Conservation (phyloP, 768 basidiomycete species). For the Mycena floridula region DNA sequence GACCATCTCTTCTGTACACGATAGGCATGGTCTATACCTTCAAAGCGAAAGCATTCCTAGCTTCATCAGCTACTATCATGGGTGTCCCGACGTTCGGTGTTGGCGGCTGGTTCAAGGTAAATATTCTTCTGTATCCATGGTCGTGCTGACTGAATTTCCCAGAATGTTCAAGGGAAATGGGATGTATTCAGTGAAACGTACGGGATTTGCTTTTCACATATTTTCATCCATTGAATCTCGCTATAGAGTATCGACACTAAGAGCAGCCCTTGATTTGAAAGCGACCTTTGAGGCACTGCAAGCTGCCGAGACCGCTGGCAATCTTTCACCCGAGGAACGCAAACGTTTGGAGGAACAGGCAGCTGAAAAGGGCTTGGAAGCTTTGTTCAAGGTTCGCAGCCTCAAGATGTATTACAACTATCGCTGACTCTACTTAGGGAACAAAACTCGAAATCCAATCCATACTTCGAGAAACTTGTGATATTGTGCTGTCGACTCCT, state of each 20-base stretch:
- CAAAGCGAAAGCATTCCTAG: conserved; percentile 80
- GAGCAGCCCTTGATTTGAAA: conserved; percentile 86
- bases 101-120: conserved; percentile 92
- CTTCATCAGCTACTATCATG: conserved; percentile 40
- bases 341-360: conserved; percentile 85
- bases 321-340: conserved; percentile 71
- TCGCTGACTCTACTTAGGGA: conserved; percentile 40
- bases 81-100: conserved; percentile 68
- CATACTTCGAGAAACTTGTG: conserved; percentile 83
- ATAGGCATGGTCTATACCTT: conserved; percentile 82
- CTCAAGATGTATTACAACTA: conserved; percentile 1
- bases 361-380: conserved; percentile 87
- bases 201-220: conserved; percentile 22
- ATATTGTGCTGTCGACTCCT: conserved; percentile 64
- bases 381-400: conserved; percentile 74
- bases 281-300: conserved; percentile 88
- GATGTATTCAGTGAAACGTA: conserved; percentile 93
- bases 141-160: too few species aligned
- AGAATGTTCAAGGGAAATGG: conserved; percentile 86
- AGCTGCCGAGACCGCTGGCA: conserved; percentile 83
- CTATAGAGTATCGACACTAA: conserved; percentile 71
- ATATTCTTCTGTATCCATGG: too few species aligned
- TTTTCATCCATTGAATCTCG: conserved; percentile 3
- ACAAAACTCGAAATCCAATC: conserved; percentile 91
- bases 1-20: conserved; percentile 77